Evolutionary conservation across 345 rosid genomes (phyloP).

Genomic region (Microthlaspi erraticum): DNA sequence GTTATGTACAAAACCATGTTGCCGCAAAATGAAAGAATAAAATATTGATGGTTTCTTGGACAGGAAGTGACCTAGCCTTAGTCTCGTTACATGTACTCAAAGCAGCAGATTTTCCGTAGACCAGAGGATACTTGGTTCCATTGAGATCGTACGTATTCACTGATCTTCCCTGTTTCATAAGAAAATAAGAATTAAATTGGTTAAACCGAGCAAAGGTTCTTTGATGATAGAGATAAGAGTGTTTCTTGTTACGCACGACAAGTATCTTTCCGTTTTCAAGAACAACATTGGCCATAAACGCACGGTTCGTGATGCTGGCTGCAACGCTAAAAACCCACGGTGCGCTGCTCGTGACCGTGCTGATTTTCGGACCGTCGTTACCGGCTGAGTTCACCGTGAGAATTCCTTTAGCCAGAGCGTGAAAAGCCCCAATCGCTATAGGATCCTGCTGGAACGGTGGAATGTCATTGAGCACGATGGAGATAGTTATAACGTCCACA

Average conservation of each 20-base stretch:
- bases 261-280: conserved; percentile 50
- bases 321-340: conserved; percentile 58
- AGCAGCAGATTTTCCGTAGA: conserved; percentile 35
- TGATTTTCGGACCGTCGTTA: conserved; percentile 31
- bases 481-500: conserved; percentile 45
- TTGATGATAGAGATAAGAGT: background rate
- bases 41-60: conserved; percentile 3
- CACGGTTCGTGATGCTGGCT: conserved; percentile 53
- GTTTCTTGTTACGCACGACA: conserved; percentile 44
- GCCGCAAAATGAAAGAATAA: background rate
- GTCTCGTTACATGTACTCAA: conserved; percentile 12
- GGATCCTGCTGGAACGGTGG: conserved; percentile 11
- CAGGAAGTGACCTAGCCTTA: conserved; percentile 28
- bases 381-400: conserved; percentile 52
- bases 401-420: conserved; percentile 52
- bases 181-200: background rate
- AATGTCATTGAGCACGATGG: background rate
- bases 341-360: conserved; percentile 31
- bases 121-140: conserved; percentile 43
- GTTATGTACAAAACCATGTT: background rate
- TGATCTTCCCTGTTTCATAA: conserved; percentile 46
- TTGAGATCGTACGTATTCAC: conserved; percentile 43
- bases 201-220: background rate
- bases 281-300: conserved; percentile 43
- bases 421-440: conserved; percentile 54